Evolutionary conservation across 345 rosid genomes (phyloP).

Genomic region (Turritis glabra): DNA sequence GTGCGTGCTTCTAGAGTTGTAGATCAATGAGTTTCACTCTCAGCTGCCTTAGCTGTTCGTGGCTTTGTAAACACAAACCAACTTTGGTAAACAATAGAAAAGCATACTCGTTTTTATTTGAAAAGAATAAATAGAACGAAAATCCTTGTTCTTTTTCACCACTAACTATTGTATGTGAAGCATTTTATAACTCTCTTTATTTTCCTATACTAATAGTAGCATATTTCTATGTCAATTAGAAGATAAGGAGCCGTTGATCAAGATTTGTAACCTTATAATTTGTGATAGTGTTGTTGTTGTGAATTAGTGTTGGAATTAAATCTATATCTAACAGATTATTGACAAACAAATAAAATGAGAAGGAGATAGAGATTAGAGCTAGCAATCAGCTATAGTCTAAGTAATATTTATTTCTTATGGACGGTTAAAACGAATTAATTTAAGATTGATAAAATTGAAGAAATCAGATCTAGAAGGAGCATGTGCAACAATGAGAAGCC

Average conservation of each 20-base stretch:
- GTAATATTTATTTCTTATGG: background rate
- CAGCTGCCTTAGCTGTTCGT: background rate
- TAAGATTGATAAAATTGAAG: background rate
- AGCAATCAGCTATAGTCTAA: background rate
- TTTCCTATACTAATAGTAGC: background rate
- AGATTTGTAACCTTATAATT: background rate
- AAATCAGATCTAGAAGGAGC: background rate
- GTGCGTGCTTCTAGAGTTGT: background rate
- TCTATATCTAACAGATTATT: background rate
- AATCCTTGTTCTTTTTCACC: too few relatives aligned
- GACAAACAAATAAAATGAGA: background rate
- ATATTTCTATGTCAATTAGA: background rate
- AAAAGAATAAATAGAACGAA: too few relatives aligned
- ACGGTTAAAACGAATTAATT: background rate
- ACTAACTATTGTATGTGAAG: too few relatives aligned
- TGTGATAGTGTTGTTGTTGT: background rate
- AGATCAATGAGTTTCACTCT: constrained; percentile 2
- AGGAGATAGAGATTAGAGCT: background rate
- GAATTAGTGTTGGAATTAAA: too few relatives aligned
- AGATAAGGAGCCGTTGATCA: background rate
- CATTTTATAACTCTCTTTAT: too few relatives aligned
- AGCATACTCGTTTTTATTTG: too few relatives aligned
- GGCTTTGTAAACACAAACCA: background rate
- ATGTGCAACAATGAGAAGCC: background rate
- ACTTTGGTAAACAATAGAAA: background rate